These are phyloP conservation scores for Phytopythium oedochilum DNA, from an alignment of 352 stramenopile species.

Conservation along the genomic window DNA sequence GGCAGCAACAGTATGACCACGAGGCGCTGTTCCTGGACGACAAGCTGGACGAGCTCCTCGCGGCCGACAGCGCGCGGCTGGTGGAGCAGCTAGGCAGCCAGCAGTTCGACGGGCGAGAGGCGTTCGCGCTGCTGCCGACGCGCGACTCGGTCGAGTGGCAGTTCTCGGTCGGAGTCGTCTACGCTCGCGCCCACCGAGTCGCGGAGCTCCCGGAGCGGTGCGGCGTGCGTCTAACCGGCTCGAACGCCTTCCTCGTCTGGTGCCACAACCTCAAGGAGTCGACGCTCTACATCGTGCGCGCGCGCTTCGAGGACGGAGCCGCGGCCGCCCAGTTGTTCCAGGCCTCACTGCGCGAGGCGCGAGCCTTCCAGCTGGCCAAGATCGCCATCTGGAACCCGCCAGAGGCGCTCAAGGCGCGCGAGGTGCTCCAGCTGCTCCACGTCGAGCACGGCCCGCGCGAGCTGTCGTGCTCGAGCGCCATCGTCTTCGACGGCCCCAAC, in stretches of 20 bases:
- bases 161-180: conserved; percentile 53
- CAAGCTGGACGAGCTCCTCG: conserved; percentile 30
- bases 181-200: conserved; percentile 28
- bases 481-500: conserved; percentile 25
- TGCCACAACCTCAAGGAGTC: conserved; percentile 60
- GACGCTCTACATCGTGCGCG: conserved; percentile 46
- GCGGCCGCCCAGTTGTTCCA: conserved; percentile 18
- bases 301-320: conserved; percentile 23
- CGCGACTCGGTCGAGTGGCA: conserved; percentile 64
- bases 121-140: conserved; percentile 41
- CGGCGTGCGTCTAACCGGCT: conserved; percentile 23
- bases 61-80: conserved; percentile 30
- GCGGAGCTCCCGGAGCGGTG: conserved; percentile 30
- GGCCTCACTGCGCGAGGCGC: conserved; percentile 30
- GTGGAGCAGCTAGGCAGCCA: conserved; percentile 21
- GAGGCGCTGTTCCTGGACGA: conserved; percentile 28
- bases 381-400: conserved; percentile 44
- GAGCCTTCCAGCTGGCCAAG: conserved; percentile 32
- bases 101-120: conserved; percentile 21
- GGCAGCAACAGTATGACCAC: background rate
- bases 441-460: conserved; percentile 30
- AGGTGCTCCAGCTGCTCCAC: conserved; percentile 17
- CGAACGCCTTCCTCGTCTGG: conserved; percentile 56
- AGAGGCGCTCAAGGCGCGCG: conserved; percentile 9
- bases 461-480: conserved; percentile 56